Evolutionary conservation across 2,329 filamentous ascomycete genomes (phyloP), one percentile per base, ranked within the genome.

Genomic region (Fusarium avenaceum): DNA sequence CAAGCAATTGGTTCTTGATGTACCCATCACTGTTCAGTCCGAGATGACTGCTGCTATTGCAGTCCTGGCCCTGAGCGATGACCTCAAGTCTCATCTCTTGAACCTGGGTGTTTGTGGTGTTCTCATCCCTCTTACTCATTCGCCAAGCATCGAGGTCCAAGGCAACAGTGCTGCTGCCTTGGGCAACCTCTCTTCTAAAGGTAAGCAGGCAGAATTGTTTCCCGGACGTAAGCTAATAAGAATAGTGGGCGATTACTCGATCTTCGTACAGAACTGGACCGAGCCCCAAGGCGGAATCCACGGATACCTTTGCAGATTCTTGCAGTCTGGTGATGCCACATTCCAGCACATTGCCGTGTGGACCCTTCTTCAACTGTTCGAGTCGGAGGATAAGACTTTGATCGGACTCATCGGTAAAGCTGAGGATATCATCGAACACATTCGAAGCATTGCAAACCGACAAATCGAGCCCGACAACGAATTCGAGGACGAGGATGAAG

Each of bases 31-130:
- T 39, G 96, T 99, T 4, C 96, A 99, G 78, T 97, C 94, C 3
- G 96, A 99, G 80, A 99, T 99, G 96, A 99, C 96, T 6, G 96
- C 96, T n/a, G 96, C 96, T 2, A 97, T 99, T 79, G 96, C 96
- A 38, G 96, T 99, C 15, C 86, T 99, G 67, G 96, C 96, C 19
- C 83, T 99, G 51, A 97, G 95, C 73, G 96, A 99, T 74, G 96
- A 99, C 68, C 86, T 99, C 60, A 99, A 99, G 81, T 89, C 92
- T 6, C 92, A 97, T 76, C 86, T 99, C 14, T 83, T 99, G 55
- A 94, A 93, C 64, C 86, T 98, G 3, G 96, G 95, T 22, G 95
- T 99, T 2, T 98, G 98, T 76, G 96, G 97, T 75, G 94, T 98
- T 14, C 82, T 99, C 58, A 98, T 99, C 60, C 96, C 96, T 24